These are phyloP conservation scores for Paxillus rubicundulus DNA, from an alignment of 768 basidiomycete species.

Conservation along the genomic window DNA sequence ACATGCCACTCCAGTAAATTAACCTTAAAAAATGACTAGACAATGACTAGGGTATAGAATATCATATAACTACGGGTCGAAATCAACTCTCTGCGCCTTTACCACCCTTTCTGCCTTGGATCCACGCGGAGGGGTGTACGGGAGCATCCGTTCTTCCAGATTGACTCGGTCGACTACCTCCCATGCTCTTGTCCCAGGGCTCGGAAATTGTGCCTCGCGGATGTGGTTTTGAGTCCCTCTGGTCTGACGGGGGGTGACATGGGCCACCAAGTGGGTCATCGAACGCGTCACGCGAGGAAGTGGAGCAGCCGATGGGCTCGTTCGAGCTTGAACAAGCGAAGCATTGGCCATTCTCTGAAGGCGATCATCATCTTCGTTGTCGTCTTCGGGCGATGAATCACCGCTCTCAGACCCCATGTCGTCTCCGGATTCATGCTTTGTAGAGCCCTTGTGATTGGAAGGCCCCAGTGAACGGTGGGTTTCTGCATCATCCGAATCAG, in stretches of 20 bases:
- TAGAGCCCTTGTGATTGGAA: background rate
- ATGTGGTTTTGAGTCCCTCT: background rate
- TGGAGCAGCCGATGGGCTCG: background rate
- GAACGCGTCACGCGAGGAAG: slow-evolving; percentile 10
- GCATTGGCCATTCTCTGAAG: slow-evolving; percentile 15
- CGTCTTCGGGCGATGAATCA: background rate
- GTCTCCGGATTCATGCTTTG: background rate
- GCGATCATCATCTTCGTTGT: slow-evolving; percentile 8
- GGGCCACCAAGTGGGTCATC: background rate
- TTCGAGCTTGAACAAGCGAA: background rate
- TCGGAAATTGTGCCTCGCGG: slow-evolving; percentile 9
- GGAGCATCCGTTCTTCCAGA: slow-evolving; percentile 1
- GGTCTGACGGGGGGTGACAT: slow-evolving; percentile 7
- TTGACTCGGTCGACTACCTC: slow-evolving; percentile 9
- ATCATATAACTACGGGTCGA: background rate
- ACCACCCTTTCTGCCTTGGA: slow-evolving; percentile 13
- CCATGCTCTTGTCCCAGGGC: slow-evolving; percentile 13
- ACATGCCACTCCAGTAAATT: background rate
- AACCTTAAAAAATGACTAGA: background rate
- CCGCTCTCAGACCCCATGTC: background rate
- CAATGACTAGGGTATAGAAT: background rate
- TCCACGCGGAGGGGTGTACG: slow-evolving; percentile 12
- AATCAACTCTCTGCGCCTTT: background rate
- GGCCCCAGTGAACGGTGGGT: slow-evolving; percentile 17
- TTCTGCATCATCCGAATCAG: slow-evolving; percentile 31